Percentiles rank a stretch among this genome's conserved stretches.
These are phyloP conservation scores for Houttuynia cordata DNA, from an alignment of 164 flowering plant genomes.

Conservation along the genomic window DNA sequence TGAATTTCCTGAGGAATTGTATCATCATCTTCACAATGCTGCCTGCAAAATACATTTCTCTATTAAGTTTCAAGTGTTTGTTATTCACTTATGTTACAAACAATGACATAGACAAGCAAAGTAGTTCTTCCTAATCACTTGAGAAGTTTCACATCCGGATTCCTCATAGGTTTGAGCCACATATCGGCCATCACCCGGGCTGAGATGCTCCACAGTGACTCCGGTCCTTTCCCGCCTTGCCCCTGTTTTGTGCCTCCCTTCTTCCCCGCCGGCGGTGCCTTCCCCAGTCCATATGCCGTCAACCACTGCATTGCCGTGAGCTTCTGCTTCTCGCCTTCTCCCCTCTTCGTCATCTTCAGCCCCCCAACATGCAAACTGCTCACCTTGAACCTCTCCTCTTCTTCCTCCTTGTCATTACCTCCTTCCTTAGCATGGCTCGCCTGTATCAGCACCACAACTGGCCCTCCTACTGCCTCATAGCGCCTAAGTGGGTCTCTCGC, in stretches of 20 bases:
- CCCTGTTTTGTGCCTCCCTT: conserved; percentile 27
- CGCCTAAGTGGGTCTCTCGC: conserved; percentile 69
- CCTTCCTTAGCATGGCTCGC: conserved; percentile 24
- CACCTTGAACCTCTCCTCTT: conserved; percentile 56
- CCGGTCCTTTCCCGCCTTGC: conserved; percentile 36
- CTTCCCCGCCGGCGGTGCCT: conserved; percentile 40
- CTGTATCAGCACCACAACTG: conserved; percentile 45
- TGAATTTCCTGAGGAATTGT: neutral
- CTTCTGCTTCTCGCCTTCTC: conserved; percentile 58
- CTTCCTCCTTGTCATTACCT: conserved; percentile 12
- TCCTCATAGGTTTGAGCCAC: conserved; percentile 90
- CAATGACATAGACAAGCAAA: no score
- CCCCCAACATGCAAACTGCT: conserved; percentile 71
- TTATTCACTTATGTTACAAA: neutral
- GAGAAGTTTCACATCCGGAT: conserved; percentile 71
- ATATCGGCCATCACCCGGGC: conserved; percentile 79
- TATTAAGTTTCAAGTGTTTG: neutral
- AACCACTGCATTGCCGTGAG: conserved; percentile 91
- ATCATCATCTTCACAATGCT: neutral
- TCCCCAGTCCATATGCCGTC: conserved; percentile 63
- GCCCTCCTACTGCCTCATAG: conserved; percentile 79
- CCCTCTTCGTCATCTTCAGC: conserved; percentile 36
- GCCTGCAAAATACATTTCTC: neutral
- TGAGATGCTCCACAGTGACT: conserved; percentile 78
- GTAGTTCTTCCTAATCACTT: conserved; percentile 13